These are phyloP conservation scores for Terfezia claveryi DNA, from an alignment of 495 filamentous ascomycete genomes.

Conservation along the genomic window DNA sequence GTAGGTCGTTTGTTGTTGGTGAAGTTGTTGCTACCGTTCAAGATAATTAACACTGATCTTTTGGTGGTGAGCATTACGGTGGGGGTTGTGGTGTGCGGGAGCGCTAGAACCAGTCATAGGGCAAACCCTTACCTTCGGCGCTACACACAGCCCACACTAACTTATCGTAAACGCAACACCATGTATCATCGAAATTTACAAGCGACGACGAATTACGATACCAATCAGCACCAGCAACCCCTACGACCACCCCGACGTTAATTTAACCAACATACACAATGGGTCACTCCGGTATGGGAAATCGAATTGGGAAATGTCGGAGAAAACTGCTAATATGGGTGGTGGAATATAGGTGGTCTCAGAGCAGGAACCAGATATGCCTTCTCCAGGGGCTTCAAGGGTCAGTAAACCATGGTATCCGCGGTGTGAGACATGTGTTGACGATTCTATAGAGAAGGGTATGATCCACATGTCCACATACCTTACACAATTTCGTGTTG, in stretches of 20 bases:
- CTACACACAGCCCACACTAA: not conserved
- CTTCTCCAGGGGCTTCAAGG: conserved; percentile 77
- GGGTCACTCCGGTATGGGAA: not conserved
- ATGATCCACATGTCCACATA: conserved; percentile 77
- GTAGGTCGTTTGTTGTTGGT: too few relatives aligned
- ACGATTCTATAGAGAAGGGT: conserved; percentile 38
- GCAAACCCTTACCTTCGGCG: not conserved
- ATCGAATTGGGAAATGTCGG: too few relatives aligned
- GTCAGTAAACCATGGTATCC: not conserved
- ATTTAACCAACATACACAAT: not conserved
- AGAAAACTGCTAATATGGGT: too few relatives aligned
- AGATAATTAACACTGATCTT: not conserved
- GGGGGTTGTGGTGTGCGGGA: not conserved
- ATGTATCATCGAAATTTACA: not conserved
- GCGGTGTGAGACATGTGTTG: not conserved
- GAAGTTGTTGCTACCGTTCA: not conserved
- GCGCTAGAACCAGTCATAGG: not conserved
- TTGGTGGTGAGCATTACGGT: not conserved
- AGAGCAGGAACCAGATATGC: conserved; percentile 90
- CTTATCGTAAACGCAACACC: not conserved
- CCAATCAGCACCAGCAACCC: not conserved
- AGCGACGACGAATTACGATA: too few relatives aligned
- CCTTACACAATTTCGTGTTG: conserved; percentile 83
- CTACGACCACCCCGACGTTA: not conserved
- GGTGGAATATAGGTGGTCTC: conserved; percentile 42